Evolutionary conservation across 768 basidiomycete species (phyloP), one percentile per base, ranked within the genome.

Genomic region (Dacryopinax primogenitus): DNA sequence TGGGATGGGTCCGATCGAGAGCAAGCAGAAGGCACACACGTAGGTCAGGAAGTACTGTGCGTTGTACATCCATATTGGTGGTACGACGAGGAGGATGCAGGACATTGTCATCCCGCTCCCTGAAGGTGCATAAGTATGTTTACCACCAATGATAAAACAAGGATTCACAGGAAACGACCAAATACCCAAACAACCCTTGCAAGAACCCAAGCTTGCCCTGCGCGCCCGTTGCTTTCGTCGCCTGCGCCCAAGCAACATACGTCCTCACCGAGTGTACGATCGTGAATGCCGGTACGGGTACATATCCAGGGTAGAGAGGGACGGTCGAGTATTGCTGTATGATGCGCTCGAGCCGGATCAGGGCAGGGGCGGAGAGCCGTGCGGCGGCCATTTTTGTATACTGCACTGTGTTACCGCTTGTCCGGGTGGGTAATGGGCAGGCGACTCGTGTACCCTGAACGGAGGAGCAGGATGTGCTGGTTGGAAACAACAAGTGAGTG

Each of bases 1-100:
- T 2, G 51, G 51, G 51, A 58, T 58, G 30, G 51, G 51, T 13
- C 51, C 26, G 51, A 58, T 13, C 26, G 51, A 58, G 51, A 58
- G 51, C 26, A 58, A 3, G 11, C 13, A 28, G 51, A 58, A 58
- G 26, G 51, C 51, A 3, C 26, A 23, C 26, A 58, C 51, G 26
- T 58, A 58, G 51, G 51, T 58, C 9, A 58, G 26, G 51, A 58
- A 58, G 51, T 28, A 58, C 51, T 58, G 51, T 3, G 51, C 51
- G 51, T 58, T 58, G 51, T 58, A 58, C 51, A 58, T 58, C 51
- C 51, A 58, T 58, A 58, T 30, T 18, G 51, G 51, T 15, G 51
- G 51, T 11, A 58, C 51, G 26, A 30, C 51, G 51, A 58, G 51
- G 7, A 58, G 51, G 51, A 58, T 58, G 26, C 51, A 58, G 51